These are phyloP conservation scores for Lactarius deliciosus DNA, from an alignment of 768 basidiomycete genomes.

Conservation along the genomic window DNA sequence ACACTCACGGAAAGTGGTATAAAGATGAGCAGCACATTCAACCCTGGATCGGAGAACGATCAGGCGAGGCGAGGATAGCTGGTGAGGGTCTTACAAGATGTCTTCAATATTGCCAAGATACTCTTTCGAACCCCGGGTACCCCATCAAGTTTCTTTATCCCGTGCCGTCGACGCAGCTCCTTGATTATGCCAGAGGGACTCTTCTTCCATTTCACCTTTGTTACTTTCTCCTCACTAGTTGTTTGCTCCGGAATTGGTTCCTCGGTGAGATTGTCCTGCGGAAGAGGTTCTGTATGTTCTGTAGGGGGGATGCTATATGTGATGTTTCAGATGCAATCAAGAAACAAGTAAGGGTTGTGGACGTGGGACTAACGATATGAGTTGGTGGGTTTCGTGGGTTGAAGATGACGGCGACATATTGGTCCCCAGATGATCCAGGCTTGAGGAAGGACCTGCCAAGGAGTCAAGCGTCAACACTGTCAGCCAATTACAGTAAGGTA, in stretches of 20 bases:
- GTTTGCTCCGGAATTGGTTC: background rate
- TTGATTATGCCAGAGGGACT: background rate
- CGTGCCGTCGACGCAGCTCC: conserved; percentile 5
- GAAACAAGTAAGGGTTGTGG: background rate
- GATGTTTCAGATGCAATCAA: background rate
- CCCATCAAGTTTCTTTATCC: conserved; percentile 37
- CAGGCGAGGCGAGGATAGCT: background rate
- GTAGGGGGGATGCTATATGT: background rate
- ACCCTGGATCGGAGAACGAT: conserved; percentile 42
- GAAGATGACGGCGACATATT: conserved; percentile 1
- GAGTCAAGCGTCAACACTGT: background rate
- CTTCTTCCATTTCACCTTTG: background rate
- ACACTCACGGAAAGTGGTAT: conserved; percentile 65
- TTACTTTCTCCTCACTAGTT: background rate
- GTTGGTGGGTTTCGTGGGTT: conserved; percentile 5
- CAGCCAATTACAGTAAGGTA: background rate
- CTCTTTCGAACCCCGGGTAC: conserved; percentile 49
- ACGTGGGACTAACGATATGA: conserved; percentile 8
- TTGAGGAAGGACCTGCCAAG: conserved; percentile 20
- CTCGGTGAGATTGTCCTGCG: background rate
- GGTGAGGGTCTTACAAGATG: conserved; percentile 51
- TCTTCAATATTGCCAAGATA: conserved; percentile 50
- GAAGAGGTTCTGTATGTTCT: background rate
- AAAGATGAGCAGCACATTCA: conserved; percentile 69
- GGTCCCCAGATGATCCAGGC: background rate